Evolutionary conservation across 352 stramenopile species (phyloP).

Genomic region (Phytopythium delawarense): DNA sequence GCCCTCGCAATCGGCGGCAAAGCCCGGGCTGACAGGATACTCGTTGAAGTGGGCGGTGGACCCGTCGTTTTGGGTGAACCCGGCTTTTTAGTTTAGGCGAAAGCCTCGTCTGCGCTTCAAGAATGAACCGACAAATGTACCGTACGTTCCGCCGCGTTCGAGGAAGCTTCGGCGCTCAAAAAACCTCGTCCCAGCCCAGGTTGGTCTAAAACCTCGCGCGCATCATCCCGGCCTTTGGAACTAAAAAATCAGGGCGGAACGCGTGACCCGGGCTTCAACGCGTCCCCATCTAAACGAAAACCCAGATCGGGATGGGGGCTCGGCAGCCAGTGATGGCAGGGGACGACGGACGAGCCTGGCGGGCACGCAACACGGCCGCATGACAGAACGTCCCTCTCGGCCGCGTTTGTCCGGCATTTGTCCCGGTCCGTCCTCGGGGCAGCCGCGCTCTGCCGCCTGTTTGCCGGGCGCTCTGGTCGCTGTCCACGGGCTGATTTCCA

Average conservation of each 20-base stretch:
- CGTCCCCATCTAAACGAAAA: too few species aligned
- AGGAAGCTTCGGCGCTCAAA: constrained; percentile 26
- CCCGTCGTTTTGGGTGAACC: neutral
- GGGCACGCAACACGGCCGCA: neutral
- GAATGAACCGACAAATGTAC: neutral
- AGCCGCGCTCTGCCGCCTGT: too few species aligned
- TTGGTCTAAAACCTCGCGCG: too few species aligned
- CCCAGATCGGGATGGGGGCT: too few species aligned
- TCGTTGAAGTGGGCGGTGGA: constrained; percentile 38
- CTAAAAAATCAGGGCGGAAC: constrained; percentile 1
- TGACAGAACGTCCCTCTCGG: neutral
- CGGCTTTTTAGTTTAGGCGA: constrained; percentile 4
- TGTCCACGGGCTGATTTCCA: too few species aligned
- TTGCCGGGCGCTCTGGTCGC: too few species aligned
- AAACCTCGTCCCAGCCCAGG: constrained; percentile 4
- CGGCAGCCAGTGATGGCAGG: too few species aligned
- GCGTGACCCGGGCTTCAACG: neutral
- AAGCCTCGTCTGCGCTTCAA: neutral
- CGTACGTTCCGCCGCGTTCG: constrained; percentile 12
- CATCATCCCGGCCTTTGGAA: neutral
- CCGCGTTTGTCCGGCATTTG: too few species aligned
- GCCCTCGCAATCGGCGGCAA: too few species aligned
- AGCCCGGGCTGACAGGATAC: constrained; percentile 5
- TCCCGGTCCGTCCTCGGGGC: neutral
- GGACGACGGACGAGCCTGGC: neutral